These are phyloP conservation scores for Plicaturopsis crispa DNA, from an alignment of 768 basidiomycete genomes.

Conservation along the genomic window DNA sequence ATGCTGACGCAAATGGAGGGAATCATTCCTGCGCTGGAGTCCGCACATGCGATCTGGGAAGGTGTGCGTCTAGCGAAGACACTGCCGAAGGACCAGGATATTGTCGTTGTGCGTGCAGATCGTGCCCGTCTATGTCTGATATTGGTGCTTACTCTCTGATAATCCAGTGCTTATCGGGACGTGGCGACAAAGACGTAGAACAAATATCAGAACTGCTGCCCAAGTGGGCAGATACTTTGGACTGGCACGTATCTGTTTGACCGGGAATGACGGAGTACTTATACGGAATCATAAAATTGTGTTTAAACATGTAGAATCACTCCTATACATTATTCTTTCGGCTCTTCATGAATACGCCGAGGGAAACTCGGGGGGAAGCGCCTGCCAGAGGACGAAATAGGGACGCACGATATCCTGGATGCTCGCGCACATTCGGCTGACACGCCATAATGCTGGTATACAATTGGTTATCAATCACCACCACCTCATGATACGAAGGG, in stretches of 20 bases:
- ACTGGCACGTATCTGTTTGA: conserved; percentile 72
- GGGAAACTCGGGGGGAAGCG: too few relatives aligned
- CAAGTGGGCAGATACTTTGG: conserved; percentile 89
- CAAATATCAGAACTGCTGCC: conserved; percentile 93
- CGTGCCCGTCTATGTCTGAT: background rate
- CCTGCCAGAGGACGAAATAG: too few relatives aligned
- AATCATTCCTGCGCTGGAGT: conserved; percentile 95
- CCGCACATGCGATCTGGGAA: conserved; percentile 94
- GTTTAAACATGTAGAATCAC: too few relatives aligned
- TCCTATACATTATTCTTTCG: too few relatives aligned
- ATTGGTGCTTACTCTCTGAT: too few relatives aligned
- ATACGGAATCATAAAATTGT: conserved; percentile 9
- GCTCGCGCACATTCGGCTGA: too few relatives aligned
- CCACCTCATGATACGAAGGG: too few relatives aligned
- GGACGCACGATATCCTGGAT: too few relatives aligned
- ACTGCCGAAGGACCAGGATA: conserved; percentile 73
- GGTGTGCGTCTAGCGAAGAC: conserved; percentile 81
- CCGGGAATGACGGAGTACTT: too few relatives aligned
- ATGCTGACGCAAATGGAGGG: conserved; percentile 90
- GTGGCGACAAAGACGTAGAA: conserved; percentile 97
- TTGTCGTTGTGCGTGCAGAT: conserved; percentile 88
- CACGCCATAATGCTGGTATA: too few relatives aligned
- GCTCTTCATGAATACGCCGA: too few relatives aligned
- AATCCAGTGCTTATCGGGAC: conserved; percentile 79
- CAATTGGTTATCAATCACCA: too few relatives aligned